These are phyloP conservation scores for Podaxis carcinomalis DNA, from an alignment of 768 basidiomycete species.

Conservation along the genomic window DNA sequence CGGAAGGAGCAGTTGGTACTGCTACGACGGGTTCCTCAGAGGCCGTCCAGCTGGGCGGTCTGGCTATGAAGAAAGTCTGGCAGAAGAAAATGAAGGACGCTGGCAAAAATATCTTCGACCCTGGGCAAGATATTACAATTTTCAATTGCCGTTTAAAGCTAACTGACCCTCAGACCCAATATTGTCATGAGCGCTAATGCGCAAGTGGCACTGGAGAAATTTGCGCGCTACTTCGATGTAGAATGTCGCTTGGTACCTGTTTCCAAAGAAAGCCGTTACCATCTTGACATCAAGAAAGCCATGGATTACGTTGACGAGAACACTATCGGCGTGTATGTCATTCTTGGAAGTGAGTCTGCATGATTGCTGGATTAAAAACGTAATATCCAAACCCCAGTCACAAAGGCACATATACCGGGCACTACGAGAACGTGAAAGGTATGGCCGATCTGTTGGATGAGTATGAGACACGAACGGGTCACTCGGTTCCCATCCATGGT, in stretches of 20 bases:
- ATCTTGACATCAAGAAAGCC: conserved; percentile 57
- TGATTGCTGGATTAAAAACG: conserved; percentile 29
- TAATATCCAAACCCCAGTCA: conserved; percentile 40
- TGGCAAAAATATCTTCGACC: conserved; percentile 69
- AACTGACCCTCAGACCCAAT: conserved; percentile 40
- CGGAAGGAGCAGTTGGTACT: conserved; percentile 61
- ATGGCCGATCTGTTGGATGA: conserved; percentile 73
- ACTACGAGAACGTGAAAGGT: conserved; percentile 78
- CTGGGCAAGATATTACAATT: conserved; percentile 43
- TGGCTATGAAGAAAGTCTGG: conserved; percentile 74
- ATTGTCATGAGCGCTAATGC: conserved; percentile 70
- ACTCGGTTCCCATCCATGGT: conserved; percentile 67
- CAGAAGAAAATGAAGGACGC: conserved; percentile 61
- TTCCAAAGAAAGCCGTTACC: conserved; percentile 45
- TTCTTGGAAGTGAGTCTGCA: conserved; percentile 32
- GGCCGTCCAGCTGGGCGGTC: conserved; percentile 70
- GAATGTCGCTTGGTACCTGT: conserved; percentile 55
- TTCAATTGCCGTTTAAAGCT: not conserved
- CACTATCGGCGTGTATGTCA: conserved; percentile 65
- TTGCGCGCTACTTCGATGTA: conserved; percentile 69
- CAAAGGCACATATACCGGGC: conserved; percentile 58
- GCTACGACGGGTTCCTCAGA: conserved; percentile 72
- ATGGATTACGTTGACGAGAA: conserved; percentile 71
- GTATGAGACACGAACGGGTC: conserved; percentile 57
- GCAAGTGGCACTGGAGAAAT: conserved; percentile 69